These are phyloP conservation scores for Spatholobus suberectus DNA, from an alignment of 306 rosid species.

Conservation along the genomic window DNA sequence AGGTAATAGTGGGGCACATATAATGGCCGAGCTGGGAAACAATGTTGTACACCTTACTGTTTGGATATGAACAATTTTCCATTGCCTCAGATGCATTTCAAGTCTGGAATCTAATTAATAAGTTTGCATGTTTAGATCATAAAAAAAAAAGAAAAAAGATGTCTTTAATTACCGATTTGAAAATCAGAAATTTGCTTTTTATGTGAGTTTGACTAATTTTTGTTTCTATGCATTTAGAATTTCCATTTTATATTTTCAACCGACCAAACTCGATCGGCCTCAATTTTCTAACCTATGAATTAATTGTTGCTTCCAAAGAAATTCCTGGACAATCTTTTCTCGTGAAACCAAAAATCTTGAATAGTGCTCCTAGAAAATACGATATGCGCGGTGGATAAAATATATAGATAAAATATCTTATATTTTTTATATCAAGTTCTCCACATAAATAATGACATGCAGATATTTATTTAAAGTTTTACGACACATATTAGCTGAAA, in stretches of 20 bases:
- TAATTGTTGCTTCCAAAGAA: slow-evolving; percentile 8
- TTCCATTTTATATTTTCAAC: neutral
- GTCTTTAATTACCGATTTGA: no score
- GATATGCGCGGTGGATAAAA: neutral
- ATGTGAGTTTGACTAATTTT: neutral
- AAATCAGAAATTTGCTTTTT: no score
- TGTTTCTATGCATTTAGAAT: neutral
- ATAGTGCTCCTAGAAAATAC: neutral
- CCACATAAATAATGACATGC: neutral
- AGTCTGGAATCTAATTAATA: neutral
- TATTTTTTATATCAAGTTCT: neutral
- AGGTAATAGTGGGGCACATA: no score
- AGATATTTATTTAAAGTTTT: neutral
- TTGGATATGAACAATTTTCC: neutral
- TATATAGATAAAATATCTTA: neutral
- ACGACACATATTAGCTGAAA: neutral
- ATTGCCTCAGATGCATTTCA: neutral
- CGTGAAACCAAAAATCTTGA: slow-evolving; percentile 22
- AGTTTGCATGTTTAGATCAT: neutral
- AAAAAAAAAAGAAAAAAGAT: neutral
- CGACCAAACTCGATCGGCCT: neutral
- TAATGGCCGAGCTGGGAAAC: neutral
- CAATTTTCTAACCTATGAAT: neutral
- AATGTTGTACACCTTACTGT: neutral
- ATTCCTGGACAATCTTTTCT: neutral